Percentiles rank a stretch among this genome's conserved stretches.
phyloP scores from a whole-genome alignment of 176 grass and related monocot genomes.

The Phyllostachys edulis region DNA sequence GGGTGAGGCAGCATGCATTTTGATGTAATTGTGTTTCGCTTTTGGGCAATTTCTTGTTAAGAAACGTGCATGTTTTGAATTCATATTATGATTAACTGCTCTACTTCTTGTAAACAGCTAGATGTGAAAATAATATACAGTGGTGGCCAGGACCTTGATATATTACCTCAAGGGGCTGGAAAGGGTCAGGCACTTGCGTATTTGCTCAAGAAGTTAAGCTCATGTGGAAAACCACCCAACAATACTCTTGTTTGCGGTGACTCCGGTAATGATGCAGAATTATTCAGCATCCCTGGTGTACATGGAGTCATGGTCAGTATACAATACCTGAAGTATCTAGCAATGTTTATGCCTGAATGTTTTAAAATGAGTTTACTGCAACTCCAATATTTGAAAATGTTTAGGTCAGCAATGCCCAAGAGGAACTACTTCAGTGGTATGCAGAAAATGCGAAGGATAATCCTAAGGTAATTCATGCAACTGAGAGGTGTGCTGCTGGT shows the following conservation, averaged over 20 bases:
- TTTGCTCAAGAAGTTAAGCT: constrained; percentile 77
- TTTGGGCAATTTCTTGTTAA: not conserved
- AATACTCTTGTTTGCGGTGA: constrained; percentile 89
- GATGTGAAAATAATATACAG: constrained; percentile 95
- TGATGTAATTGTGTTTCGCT: not conserved
- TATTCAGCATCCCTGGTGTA: constrained; percentile 79
- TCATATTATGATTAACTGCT: constrained; percentile 4
- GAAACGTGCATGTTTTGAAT: not conserved
- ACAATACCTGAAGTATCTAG: constrained; percentile 3
- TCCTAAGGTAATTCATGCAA: constrained; percentile 69
- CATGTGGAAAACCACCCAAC: constrained; percentile 60
- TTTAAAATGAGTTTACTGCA: constrained; percentile 7
- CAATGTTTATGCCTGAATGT: not conserved
- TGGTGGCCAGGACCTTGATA: constrained; percentile 79
- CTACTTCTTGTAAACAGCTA: constrained; percentile 51
- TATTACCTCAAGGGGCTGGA: constrained; percentile 80
- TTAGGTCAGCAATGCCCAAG: constrained; percentile 80
- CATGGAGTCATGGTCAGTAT: constrained; percentile 84
- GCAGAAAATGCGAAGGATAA: constrained; percentile 61
- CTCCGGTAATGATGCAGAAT: constrained; percentile 87
- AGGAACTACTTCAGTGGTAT: constrained; percentile 79
- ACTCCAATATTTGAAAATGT: constrained; percentile 32
- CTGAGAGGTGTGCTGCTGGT: constrained; percentile 72
- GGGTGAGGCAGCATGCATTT: constrained; percentile 37
- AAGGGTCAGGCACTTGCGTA: constrained; percentile 93